Evolutionary conservation across 345 rosid species (phyloP).

Genomic region (Gossypium thurberi): DNA sequence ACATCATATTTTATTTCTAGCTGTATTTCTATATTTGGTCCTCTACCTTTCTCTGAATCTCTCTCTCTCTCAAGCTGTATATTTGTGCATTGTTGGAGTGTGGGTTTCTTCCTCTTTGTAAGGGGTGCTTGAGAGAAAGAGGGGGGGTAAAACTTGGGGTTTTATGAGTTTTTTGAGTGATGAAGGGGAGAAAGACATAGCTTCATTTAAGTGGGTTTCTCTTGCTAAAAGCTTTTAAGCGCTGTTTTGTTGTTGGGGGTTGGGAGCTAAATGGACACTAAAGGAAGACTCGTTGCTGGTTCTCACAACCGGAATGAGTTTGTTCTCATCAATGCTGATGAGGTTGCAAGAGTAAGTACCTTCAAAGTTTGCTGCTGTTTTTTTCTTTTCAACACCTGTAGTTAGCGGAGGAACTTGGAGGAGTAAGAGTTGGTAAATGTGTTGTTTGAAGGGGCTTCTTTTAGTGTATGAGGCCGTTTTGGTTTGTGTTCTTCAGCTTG

Average conservation of each 20-base stretch:
- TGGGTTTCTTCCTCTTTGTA: conserved; percentile 9
- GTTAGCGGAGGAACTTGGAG: neutral
- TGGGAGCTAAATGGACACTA: conserved; percentile 45
- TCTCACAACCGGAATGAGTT: conserved; percentile 92
- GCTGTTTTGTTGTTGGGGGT: neutral
- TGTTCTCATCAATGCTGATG: conserved; percentile 77
- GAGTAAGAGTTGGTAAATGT: conserved; percentile 1
- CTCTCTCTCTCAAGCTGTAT: conserved; percentile 13
- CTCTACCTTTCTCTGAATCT: neutral
- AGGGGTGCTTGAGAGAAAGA: neutral
- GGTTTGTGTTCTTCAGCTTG: neutral
- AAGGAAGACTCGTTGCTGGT: conserved; percentile 84
- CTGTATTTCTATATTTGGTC: conserved; percentile 3
- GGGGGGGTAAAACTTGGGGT: conserved; percentile 9
- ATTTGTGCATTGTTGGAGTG: conserved; percentile 7
- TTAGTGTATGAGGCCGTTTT: neutral
- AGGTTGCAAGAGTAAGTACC: conserved; percentile 53
- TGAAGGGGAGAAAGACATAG: conserved; percentile 15
- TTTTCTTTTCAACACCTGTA: neutral
- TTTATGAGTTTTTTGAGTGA: conserved; percentile 15
- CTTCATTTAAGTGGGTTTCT: conserved; percentile 13
- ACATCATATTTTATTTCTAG: conserved; percentile 7
- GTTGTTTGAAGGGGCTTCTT: neutral
- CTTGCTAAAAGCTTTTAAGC: conserved; percentile 9
- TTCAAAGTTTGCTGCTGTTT: neutral